Conservation (phyloP, 768 basidiomycete genomes). For the Pleurotus salmoneostramineus region DNA sequence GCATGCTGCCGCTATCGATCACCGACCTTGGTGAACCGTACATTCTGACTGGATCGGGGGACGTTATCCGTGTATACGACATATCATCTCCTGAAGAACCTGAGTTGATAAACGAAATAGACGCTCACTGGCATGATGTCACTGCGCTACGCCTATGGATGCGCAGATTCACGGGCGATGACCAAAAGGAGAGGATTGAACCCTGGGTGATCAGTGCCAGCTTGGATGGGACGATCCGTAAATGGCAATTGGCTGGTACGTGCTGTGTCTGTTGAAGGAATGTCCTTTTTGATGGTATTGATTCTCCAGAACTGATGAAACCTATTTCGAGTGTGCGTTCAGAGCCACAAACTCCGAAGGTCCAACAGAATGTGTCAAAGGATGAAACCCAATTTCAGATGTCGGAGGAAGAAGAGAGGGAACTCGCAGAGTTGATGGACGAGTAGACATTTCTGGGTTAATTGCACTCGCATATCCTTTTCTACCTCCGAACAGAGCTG, state of each 20-base stretch:
- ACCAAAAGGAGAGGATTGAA: conserved; percentile 50
- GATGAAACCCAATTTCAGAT: conserved; percentile 34
- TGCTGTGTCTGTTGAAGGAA: background rate
- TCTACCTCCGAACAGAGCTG: background rate
- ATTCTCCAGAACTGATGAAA: conserved; percentile 34
- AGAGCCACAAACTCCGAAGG: conserved; percentile 9
- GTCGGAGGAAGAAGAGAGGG: conserved; percentile 88
- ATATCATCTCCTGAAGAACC: conserved; percentile 64
- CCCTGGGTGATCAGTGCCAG: conserved; percentile 83
- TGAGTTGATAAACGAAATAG: conserved; percentile 67
- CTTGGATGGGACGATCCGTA: conserved; percentile 83
- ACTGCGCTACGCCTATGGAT: conserved; percentile 73
- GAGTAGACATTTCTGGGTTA: conserved; percentile 17
- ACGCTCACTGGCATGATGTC: conserved; percentile 92
- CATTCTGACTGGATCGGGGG: conserved; percentile 79
- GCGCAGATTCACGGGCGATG: conserved; percentile 39
- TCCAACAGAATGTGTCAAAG: conserved; percentile 9
- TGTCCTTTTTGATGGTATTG: background rate
- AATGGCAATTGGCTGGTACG: conserved; percentile 74
- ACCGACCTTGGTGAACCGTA: conserved; percentile 69
- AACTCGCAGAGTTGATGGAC: conserved; percentile 72
- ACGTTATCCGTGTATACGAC: conserved; percentile 79
- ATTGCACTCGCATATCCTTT: background rate
- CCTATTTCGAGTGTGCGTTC: conserved; percentile 19
- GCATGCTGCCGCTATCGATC: conserved; percentile 64